phyloP scores from a whole-genome alignment of 148 eudicot genomes.

The Camellia lanceoleosa region DNA sequence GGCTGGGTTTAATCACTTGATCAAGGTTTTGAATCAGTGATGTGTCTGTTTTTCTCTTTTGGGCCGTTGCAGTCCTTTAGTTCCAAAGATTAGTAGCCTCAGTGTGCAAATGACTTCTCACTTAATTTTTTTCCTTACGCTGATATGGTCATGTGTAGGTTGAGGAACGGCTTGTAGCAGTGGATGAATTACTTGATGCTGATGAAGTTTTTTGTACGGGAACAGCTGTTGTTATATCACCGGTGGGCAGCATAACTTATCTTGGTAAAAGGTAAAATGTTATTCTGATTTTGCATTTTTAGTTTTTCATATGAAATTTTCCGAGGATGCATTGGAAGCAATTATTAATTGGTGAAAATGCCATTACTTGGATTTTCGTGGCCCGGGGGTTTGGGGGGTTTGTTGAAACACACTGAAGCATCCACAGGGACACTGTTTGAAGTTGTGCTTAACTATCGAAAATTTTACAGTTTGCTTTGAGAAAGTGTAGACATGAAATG shows the following conservation, averaged over 20 bases:
- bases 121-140: neutral
- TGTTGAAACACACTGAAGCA: too few species aligned
- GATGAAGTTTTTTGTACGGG: slow-evolving; percentile 99
- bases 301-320: neutral
- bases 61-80: neutral
- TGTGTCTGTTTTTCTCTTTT: too few species aligned
- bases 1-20: too few species aligned
- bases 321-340: neutral
- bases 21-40: too few species aligned
- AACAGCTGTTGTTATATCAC: slow-evolving; percentile 94
- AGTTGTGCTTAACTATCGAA: too few species aligned
- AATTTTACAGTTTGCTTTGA: too few species aligned
- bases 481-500: too few species aligned
- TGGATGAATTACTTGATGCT: slow-evolving; percentile 84
- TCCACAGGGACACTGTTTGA: too few species aligned
- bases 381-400: too few species aligned
- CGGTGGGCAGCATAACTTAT: slow-evolving; percentile 92
- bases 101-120: neutral
- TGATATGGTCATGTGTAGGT: slow-evolving; percentile 47
- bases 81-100: neutral
- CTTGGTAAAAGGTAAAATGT: slow-evolving; percentile 72
- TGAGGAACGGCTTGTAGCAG: slow-evolving; percentile 68
- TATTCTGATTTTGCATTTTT: neutral
- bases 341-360: neutral
- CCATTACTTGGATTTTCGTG: too few species aligned